These are phyloP conservation scores for Margaritispora aquatica DNA, from an alignment of 495 filamentous ascomycete genomes.

Conservation along the genomic window DNA sequence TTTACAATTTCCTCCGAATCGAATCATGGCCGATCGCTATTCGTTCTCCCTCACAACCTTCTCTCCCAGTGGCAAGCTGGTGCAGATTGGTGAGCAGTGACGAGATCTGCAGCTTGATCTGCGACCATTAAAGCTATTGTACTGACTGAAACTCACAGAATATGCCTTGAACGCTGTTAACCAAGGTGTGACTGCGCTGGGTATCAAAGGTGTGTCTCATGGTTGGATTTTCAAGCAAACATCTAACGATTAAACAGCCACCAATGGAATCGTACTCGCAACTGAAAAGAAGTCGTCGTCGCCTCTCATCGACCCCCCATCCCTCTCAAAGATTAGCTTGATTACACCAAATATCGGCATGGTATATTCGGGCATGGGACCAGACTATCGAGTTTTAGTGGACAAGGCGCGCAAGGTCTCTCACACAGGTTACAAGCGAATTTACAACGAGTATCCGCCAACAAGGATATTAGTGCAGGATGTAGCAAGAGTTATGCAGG, in stretches of 20 bases:
- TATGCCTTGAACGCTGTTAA: conserved; percentile 99
- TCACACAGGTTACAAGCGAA: conserved; percentile 98
- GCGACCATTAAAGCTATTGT: background rate
- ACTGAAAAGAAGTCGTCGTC: conserved; percentile 99
- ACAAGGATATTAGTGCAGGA: conserved; percentile 98
- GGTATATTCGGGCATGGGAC: conserved; percentile 99
- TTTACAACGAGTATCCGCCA: conserved; percentile 99
- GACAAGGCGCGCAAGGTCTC: conserved; percentile 97
- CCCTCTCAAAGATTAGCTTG: conserved; percentile 93
- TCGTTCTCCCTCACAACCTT: conserved; percentile 99
- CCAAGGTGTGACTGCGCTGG: conserved; percentile 95
- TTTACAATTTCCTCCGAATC: background rate
- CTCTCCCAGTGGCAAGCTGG: conserved; percentile 97
- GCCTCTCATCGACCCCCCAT: conserved; percentile 86
- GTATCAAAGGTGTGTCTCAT: conserved; percentile 80
- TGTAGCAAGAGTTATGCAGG: conserved; percentile 95
- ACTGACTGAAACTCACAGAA: conserved; percentile 49
- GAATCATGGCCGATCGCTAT: conserved; percentile 90
- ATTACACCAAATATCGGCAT: conserved; percentile 99
- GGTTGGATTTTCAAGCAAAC: conserved; percentile 4
- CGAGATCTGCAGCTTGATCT: background rate
- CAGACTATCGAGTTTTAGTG: conserved; percentile 95
- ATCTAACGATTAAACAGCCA: conserved; percentile 49
- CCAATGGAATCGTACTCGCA: conserved; percentile 97
- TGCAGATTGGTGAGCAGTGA: conserved; percentile 57